Conservation (phyloP, 177 flowering plant species). For the Telopea speciosissima region DNA sequence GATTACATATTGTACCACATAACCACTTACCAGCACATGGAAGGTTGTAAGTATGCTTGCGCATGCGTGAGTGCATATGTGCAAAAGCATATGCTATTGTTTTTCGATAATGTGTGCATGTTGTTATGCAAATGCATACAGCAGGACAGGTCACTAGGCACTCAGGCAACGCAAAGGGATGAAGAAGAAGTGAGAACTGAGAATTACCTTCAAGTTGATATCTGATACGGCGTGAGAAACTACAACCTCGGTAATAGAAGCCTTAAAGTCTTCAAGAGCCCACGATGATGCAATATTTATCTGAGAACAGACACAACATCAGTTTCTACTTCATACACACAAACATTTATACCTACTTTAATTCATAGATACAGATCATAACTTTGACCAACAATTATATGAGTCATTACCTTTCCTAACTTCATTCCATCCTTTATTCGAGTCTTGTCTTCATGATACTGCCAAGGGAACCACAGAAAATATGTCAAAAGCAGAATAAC, state of each 20-base stretch:
- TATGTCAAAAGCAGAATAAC: not conserved
- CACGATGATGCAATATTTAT: slow-evolving; percentile 48
- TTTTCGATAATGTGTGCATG: no score
- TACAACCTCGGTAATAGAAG: slow-evolving; percentile 40
- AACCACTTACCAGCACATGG: no score
- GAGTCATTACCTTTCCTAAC: slow-evolving; percentile 49
- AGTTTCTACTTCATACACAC: not conserved
- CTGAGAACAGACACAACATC: slow-evolving; percentile 27
- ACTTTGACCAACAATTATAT: no score
- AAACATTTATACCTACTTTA: no score
- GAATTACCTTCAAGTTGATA: slow-evolving; percentile 39
- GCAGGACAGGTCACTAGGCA: not conserved
- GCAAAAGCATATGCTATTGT: no score
- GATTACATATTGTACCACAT: no score
- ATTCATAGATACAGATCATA: no score
- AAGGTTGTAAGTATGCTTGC: no score
- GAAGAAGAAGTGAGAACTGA: not conserved
- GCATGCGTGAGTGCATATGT: not conserved
- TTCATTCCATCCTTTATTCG: slow-evolving; percentile 72
- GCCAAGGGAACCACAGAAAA: slow-evolving; percentile 13
- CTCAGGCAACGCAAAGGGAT: not conserved
- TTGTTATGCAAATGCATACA: no score
- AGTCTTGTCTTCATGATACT: slow-evolving; percentile 85
- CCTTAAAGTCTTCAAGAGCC: slow-evolving; percentile 73
- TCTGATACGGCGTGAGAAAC: slow-evolving; percentile 45